Evolutionary conservation across 345 rosid genomes (phyloP), one percentile per base, ranked within the genome.

Genomic region (Hibiscus tridactylites): DNA sequence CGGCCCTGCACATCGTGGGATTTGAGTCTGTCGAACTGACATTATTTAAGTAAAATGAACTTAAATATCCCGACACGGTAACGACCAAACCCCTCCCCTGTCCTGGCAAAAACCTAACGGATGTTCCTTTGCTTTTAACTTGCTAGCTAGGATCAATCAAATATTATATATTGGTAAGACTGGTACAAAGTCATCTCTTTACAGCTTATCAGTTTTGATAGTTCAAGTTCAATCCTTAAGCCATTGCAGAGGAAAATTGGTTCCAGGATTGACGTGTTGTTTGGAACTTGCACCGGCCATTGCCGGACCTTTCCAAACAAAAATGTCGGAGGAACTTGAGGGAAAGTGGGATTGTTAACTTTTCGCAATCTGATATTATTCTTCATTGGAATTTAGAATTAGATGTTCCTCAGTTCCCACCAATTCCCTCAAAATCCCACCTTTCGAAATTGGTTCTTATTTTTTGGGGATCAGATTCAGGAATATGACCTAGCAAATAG

Each of bases 1-100:
- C 79, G 84, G 83, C 85, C 64, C 61, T 24, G 61, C 61, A 74
- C 72, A 78, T 83, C 92, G 87, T 88, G 86, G 68, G 81, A 75
- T n/a, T 63, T 79, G 82, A 81, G 74, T 62, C 54, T 76, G 56
- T 62, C 11, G 75, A 58, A 58, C 49, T 76, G 56, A 62, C 15
- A 65, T 71, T 71, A 60, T 58, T 42, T 75, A 56, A 53, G 8
- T 17, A 61, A 61, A 74, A 35, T 19, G 53, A 62, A 39, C 44
- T 31, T 15, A 42, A 69, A 52, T 58, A 46, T 16, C 53, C 82
- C 57, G 83, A 82, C 89, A 80, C 56, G 77, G 73, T 68, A 80
- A 76, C 78, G 86, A 53, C 65, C 21, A 46, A 77, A 78, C 80
- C 74, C 82, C 86, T 74, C 83, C 84, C 58, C 24, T 83, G 88